Base-by-base conservation (phyloP, 225 moss, liverwort and hornwort species). In the Polytrichum formosum region DNA sequence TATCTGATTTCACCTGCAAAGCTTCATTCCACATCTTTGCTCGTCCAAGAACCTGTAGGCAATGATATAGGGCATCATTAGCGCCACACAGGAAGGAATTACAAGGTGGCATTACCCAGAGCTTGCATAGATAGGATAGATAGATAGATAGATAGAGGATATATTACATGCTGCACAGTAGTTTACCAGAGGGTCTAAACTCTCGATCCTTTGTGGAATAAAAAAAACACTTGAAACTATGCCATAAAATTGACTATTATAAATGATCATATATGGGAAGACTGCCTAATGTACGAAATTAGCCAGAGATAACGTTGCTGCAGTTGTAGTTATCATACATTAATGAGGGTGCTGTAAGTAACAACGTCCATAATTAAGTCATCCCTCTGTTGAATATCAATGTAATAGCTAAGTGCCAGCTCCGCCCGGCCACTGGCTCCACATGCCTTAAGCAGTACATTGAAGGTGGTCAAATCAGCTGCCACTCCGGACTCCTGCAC, bases 11-110 rank as follows among this genome's bases (percentile, higher is more conserved):
- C 30, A 94, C 91, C 69, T 81, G 82, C 76, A 97, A 79, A 56
- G 97, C 92, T 31, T 79, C 75, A 72, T 92, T 88, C 94, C 87
- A 94, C 92, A 91, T 80, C 74, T 84, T 92, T 7, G 97, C 88
- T 73, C 86, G 85, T 70, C 97, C 94, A 68, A 94, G 88, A 54
- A 92, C 91, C 96, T 97, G 89, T 56, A 61, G 72, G 66, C 63
- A 56, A 67, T 71, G 54, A 29, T n/a, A 74, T 61, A 76, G 54
- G 73, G 73, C 69, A 59, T 68, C 9, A 66, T 68, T 69, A 81
- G 77, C 2, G 27, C 17, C 27, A 63, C 16, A 26, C 8, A 68
- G 69, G 28, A 65, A 56, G 30, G 63, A 17, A 35, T 26, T 21
- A 78, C 6, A 55, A 18, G 19, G n/a, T 13, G 63, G 26, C 25